Conservation (phyloP, 2,329 filamentous ascomycete genomes). For the Ophiocordyceps camponoti-leonardi region DNA sequence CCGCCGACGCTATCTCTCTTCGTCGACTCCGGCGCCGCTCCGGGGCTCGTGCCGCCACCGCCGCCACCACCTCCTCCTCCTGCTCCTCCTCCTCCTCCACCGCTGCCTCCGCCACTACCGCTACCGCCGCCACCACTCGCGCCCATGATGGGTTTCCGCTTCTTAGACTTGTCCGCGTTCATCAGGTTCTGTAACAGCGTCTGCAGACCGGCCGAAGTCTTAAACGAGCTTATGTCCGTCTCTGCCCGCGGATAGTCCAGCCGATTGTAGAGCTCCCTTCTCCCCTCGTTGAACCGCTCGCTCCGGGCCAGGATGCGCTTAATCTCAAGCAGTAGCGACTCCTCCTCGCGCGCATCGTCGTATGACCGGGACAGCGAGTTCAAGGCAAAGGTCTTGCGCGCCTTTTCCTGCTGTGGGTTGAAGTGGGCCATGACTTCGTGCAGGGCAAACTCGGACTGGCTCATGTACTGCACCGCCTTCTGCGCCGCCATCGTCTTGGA, state of each 20-base stretch:
- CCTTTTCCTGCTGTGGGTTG: constrained; percentile 60
- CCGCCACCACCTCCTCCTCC: no score
- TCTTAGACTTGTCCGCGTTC: constrained; percentile 73
- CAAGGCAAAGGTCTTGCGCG: constrained; percentile 71
- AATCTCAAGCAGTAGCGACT: constrained; percentile 73
- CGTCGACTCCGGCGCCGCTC: constrained; percentile 17
- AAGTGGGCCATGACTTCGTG: constrained; percentile 81
- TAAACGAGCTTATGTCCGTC: constrained; percentile 60
- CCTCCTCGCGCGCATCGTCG: constrained; percentile 85
- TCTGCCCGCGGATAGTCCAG: constrained; percentile 63
- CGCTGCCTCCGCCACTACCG: no score
- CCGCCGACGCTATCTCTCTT: constrained; percentile 36
- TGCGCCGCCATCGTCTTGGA: constrained; percentile 67
- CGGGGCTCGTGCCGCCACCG: constrained; percentile 30
- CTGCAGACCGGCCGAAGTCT: constrained; percentile 63
- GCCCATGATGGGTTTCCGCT: constrained; percentile 56
- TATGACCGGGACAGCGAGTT: constrained; percentile 62
- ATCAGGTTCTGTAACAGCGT: constrained; percentile 70
- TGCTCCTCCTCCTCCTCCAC: no score
- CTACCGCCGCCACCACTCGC: constrained; percentile 33
- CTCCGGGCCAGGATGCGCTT: constrained; percentile 81
- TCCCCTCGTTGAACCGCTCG: constrained; percentile 72
- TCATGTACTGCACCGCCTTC: constrained; percentile 76
- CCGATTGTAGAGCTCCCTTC: constrained; percentile 69
- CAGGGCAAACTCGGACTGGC: constrained; percentile 60